Evolutionary conservation across 2,329 filamentous ascomycete species (phyloP), one percentile per base, ranked within the genome.

Genomic region (Penicillium sp.): DNA sequence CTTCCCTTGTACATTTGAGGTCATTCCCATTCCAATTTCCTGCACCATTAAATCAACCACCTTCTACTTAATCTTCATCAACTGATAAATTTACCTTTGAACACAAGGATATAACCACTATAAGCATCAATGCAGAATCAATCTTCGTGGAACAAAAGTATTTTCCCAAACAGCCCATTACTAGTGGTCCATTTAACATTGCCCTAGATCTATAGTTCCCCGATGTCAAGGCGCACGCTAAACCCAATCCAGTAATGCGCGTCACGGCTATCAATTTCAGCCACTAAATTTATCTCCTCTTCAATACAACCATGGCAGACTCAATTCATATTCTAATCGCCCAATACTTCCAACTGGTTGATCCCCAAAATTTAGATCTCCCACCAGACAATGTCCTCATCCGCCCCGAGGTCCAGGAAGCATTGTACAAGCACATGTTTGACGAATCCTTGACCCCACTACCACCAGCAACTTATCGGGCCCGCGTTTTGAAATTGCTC

Each of bases 311-410:
- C 39, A 64, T 63, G 61, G 33, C 56, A n/a, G 60, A 57, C 56
- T 61, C 46, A 72, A 62, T 75, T 65, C 63, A 70, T 64, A 69
- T 76, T 45, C 69, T 82, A 49, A 68, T 71, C 58, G 82, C 84
- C 86, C 92, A 96, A 70, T 96, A 91, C 69, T 82, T 93, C 33
- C 92, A 97, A 71, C 79, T 93, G 2, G 86, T 87, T 43, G 81
- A 93, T 47, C 77, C 79, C 0, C 72, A 80, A 8, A 71, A 80
- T 27, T 77, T 93, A 35, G 81, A 84, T 48, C 89, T 87, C 71
- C 92, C 91, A 1, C 74, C 82, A 24, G 74, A 78, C 22, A 67
- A 80, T 24, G 69, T 84, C 14, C 78, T 96, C 27, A 83, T 85
- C 59, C 78, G 82, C 27, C 77, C 84, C 11, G 73, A 78, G 3